Percentiles rank a stretch among this genome's conserved stretches.
phyloP scores from a whole-genome alignment of 2,329 filamentous ascomycete genomes.

The Tolypocladium tundrense region DNA sequence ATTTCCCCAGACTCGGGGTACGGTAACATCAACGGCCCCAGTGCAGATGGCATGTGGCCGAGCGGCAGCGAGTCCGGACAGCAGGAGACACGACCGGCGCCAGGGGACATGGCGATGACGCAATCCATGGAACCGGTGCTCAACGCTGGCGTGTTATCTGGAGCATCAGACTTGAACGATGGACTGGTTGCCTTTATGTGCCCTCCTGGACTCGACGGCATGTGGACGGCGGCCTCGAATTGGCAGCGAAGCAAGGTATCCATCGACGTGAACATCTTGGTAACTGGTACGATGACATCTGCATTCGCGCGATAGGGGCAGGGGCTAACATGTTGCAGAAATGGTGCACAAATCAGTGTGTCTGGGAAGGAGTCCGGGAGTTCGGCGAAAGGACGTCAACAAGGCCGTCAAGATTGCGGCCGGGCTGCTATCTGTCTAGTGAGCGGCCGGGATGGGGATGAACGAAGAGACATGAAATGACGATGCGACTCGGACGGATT shows the following conservation, averaged over 20 bases:
- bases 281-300: conserved; percentile 19
- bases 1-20: conserved; percentile 1
- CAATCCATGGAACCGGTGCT: not conserved
- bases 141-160: not conserved
- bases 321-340: conserved; percentile 16
- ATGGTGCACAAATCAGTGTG: conserved; percentile 24
- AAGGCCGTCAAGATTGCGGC: conserved; percentile 18
- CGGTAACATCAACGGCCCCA: not conserved
- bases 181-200: conserved; percentile 2
- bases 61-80: not conserved
- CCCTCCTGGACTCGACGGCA: conserved; percentile 1
- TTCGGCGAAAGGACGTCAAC: conserved; percentile 27
- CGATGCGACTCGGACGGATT: not conserved
- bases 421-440: conserved; percentile 1
- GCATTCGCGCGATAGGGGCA: not conserved
- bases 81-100: not conserved
- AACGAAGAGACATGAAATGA: not conserved
- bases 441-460: not conserved
- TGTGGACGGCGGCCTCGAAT: conserved; percentile 5
- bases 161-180: not conserved
- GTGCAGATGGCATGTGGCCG: not conserved
- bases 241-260: conserved; percentile 22
- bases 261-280: conserved; percentile 22
- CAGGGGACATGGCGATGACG: not conserved
- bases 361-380: conserved; percentile 26